These are phyloP conservation scores for Pleurotus djamor DNA, from an alignment of 768 basidiomycete species.

Conservation along the genomic window DNA sequence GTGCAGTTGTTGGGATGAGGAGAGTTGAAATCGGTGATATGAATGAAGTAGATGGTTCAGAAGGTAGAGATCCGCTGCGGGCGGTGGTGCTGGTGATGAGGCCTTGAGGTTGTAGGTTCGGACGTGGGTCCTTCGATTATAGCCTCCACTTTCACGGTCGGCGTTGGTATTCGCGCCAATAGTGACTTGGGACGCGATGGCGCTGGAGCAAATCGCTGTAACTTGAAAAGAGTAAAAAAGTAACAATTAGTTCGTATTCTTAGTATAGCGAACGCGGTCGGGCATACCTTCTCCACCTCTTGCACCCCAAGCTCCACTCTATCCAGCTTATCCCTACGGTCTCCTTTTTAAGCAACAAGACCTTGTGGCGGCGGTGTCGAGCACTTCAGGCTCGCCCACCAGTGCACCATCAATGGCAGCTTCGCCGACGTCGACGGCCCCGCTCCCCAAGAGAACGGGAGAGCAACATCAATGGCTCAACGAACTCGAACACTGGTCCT, in stretches of 20 bases:
- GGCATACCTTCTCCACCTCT: constrained; percentile 50
- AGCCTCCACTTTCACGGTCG: constrained; percentile 10
- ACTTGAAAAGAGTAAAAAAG: background rate
- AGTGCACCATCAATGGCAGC: too few relatives aligned
- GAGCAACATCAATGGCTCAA: too few relatives aligned
- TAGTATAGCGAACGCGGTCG: background rate
- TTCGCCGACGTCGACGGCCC: too few relatives aligned
- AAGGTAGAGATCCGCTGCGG: constrained; percentile 35
- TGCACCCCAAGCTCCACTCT: constrained; percentile 50
- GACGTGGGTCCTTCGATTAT: constrained; percentile 11
- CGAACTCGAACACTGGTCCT: too few relatives aligned
- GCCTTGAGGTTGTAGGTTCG: constrained; percentile 11
- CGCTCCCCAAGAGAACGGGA: too few relatives aligned
- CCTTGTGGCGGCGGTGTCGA: too few relatives aligned
- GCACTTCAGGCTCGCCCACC: too few relatives aligned
- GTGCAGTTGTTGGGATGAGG: constrained; percentile 29
- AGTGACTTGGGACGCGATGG: constrained; percentile 41
- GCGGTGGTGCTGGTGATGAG: too few relatives aligned
- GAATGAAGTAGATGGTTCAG: constrained; percentile 16
- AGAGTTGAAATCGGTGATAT: constrained; percentile 23
- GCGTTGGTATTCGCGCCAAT: constrained; percentile 28
- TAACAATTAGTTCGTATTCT: background rate
- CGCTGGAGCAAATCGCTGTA: constrained; percentile 39
- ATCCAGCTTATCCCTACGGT: constrained; percentile 51
- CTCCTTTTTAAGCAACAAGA: too few relatives aligned